These are phyloP conservation scores for Nepenthes mirabilis DNA, from an alignment of 148 eudicot genomes.

Conservation along the genomic window DNA sequence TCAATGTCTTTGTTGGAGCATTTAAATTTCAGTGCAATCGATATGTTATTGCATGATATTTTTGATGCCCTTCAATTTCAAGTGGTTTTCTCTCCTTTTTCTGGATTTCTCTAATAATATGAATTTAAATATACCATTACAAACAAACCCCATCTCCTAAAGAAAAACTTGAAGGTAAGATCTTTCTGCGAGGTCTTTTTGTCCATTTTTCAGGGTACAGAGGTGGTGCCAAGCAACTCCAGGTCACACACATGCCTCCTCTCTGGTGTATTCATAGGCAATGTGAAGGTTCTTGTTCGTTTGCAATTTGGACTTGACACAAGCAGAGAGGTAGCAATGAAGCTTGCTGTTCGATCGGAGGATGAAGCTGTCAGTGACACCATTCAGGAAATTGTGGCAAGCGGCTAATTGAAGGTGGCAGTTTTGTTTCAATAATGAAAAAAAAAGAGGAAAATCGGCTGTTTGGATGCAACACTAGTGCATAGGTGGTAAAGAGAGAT, in stretches of 20 bases:
- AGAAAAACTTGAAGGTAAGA: too few species aligned
- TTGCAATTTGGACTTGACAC: conserved; percentile 75
- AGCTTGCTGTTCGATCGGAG: conserved; percentile 85
- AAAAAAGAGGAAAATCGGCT: neutral
- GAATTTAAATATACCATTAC: too few species aligned
- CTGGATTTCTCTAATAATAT: too few species aligned
- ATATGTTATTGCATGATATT: neutral
- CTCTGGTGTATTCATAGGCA: conserved; percentile 86
- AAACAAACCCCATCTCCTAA: too few species aligned
- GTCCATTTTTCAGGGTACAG: conserved; percentile 55
- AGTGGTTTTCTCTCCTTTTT: neutral
- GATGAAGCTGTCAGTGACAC: conserved; percentile 81
- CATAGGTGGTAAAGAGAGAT: too few species aligned
- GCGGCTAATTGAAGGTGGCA: conserved; percentile 31
- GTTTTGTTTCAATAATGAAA: neutral
- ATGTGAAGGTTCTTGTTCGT: conserved; percentile 78
- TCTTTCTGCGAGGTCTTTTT: too few species aligned
- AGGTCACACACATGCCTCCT: conserved; percentile 89
- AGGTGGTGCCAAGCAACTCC: conserved; percentile 66
- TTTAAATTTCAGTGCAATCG: too few species aligned
- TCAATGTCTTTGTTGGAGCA: too few species aligned
- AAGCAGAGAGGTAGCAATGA: conserved; percentile 90
- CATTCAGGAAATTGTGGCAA: conserved; percentile 91
- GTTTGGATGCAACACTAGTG: too few species aligned
- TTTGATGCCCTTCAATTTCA: neutral